These are phyloP conservation scores for Vitis hybrid DNA, from an alignment of 177 flowering plant species.

Conservation along the genomic window DNA sequence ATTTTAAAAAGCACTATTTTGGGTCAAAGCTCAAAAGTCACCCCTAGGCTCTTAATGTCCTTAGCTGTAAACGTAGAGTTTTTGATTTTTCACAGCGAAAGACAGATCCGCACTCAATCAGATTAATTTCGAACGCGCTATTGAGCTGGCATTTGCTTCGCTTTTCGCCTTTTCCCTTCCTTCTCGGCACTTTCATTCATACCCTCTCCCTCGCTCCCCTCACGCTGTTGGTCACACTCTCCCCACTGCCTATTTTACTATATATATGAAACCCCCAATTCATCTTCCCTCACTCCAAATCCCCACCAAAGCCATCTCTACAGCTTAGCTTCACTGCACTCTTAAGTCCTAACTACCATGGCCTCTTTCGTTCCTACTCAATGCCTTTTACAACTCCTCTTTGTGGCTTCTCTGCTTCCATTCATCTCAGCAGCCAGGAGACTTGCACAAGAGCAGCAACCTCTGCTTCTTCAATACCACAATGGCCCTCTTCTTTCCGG, in stretches of 20 bases:
- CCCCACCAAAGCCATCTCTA: background rate
- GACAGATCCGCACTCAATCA: no score
- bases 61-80: no score
- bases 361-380: constrained; percentile 3
- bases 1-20: no score
- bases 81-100: no score
- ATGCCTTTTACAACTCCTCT: background rate
- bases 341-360: background rate
- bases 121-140: background rate
- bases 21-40: no score
- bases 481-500: constrained; percentile 46
- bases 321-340: background rate
- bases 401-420: constrained; percentile 12
- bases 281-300: background rate
- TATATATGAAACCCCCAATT: background rate
- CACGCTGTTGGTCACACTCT: no score
- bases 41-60: no score
- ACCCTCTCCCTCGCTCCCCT: background rate
- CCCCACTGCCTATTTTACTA: background rate
- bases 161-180: background rate
- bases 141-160: background rate
- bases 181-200: no score
- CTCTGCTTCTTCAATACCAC: constrained; percentile 39
- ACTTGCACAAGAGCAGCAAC: constrained; percentile 36
- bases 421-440: constrained; percentile 27